These are phyloP conservation scores for Beauveria varroae DNA, from an alignment of 2,329 filamentous ascomycete species.

Conservation along the genomic window DNA sequence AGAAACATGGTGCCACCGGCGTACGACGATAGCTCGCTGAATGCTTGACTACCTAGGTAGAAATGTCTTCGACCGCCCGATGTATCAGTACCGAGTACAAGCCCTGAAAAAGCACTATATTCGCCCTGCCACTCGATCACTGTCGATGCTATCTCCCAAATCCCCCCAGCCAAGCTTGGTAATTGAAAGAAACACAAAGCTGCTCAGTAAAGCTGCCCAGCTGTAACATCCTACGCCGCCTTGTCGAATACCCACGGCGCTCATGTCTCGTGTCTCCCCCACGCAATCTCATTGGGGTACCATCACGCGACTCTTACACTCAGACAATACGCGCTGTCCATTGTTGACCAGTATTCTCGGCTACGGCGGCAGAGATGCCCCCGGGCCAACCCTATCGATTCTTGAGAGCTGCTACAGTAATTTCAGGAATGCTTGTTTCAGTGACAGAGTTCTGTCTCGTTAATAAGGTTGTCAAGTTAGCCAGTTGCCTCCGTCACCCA, in stretches of 20 bases:
- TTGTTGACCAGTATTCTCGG: neutral
- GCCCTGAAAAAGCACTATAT: neutral
- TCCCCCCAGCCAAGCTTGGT: too few species aligned
- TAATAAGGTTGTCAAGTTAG: neutral
- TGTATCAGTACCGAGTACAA: neutral
- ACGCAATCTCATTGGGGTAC: conserved; percentile 2
- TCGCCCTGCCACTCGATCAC: neutral
- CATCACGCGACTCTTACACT: neutral
- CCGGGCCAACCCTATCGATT: too few species aligned
- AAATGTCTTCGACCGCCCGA: too few species aligned
- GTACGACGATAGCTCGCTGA: too few species aligned
- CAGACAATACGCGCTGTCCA: neutral
- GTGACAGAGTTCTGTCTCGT: neutral
- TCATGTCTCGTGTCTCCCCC: neutral
- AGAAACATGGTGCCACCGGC: neutral
- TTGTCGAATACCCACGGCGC: neutral
- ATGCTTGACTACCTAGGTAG: too few species aligned
- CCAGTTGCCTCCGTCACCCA: neutral
- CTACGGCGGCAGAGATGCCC: neutral
- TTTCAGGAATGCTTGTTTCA: neutral
- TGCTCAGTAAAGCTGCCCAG: too few species aligned
- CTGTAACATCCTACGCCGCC: neutral
- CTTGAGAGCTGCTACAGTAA: neutral
- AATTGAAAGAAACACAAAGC: neutral
- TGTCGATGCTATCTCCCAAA: too few species aligned